These are phyloP conservation scores for Abrus pulchellus DNA, from an alignment of 306 rosid genomes.

Conservation along the genomic window DNA sequence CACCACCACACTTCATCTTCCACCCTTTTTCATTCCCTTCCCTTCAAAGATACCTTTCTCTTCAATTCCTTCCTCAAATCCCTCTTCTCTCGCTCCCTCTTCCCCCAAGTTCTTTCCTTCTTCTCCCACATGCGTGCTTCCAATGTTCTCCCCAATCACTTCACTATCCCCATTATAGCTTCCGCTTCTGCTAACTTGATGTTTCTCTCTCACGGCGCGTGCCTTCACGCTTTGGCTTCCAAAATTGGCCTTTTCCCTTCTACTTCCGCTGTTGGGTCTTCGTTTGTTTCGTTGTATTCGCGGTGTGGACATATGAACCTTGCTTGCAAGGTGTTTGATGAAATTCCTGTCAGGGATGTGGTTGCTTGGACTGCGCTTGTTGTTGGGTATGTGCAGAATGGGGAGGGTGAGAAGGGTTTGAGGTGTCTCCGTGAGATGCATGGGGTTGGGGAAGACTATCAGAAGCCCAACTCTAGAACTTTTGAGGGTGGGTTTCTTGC, in stretches of 20 bases:
- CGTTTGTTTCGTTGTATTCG: constrained; percentile 68
- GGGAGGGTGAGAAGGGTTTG: constrained; percentile 71
- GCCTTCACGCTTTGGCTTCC: constrained; percentile 64
- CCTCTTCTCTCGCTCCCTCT: constrained; percentile 67
- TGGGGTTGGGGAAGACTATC: constrained; percentile 62
- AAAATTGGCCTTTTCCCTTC: constrained; percentile 59
- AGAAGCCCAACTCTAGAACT: constrained; percentile 71
- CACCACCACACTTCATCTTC: constrained; percentile 53
- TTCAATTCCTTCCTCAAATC: constrained; percentile 85
- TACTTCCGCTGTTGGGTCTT: constrained; percentile 67
- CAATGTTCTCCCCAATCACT: constrained; percentile 54
- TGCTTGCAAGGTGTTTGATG: constrained; percentile 69
- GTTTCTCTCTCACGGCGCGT: constrained; percentile 53
- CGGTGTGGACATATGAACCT: constrained; percentile 61
- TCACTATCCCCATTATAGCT: constrained; percentile 73
- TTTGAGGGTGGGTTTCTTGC: constrained; percentile 82
- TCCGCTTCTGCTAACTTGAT: constrained; percentile 63
- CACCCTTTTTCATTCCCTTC: constrained; percentile 56
- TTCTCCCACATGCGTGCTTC: constrained; percentile 68
- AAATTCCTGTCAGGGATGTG: constrained; percentile 71
- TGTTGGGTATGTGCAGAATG: constrained; percentile 76
- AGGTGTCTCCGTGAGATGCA: constrained; percentile 74
- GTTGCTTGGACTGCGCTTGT: constrained; percentile 84
- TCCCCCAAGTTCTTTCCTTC: constrained; percentile 52
- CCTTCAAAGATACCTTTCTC: constrained; percentile 64